Evolutionary conservation across 164 flowering plant species (phyloP), one percentile per base, ranked within the genome.

Genomic region (Umbellularia californica): DNA sequence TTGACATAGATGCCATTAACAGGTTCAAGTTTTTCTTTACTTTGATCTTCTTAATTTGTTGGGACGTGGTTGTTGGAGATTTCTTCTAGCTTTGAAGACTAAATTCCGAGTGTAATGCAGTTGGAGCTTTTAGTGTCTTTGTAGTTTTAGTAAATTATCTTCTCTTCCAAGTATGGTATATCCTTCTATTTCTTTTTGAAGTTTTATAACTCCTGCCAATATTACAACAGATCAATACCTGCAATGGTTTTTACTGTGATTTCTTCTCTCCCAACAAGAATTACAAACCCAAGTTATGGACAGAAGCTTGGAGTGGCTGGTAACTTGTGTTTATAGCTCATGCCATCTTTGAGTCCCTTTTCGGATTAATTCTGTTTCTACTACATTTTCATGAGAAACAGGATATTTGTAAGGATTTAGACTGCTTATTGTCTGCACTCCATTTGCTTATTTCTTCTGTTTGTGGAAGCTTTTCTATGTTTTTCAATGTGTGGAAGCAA

Each of bases 281-380:
- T 41, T 90, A 89, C 76, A 96, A 96, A 71, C 98, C 99, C 33
- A 96, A 92, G 84, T 88, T 94, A 90, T 96, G 99, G 99, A 96
- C 99, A 12, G 99, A 96, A 88, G 91, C 89, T 63, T 94, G 99
- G 99, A 91, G 97, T 76, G 99, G 96, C 80, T 96, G 99, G 99
- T 94, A 87, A 73, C 5, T 30, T 35, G 20, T 64, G 68, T 15
- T 64, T 76, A 30, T 75, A 72, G 22, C 72, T 66, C 47, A 5
- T 71, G 15, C 27, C 4, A 30, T 71, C 17, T 41, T 41, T 58
- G 2, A 50, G 28, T 47, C 25, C 7, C 6, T 24, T 30, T 27
- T 23, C 13, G 47, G 28, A 23, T 63, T 72, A 33, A 33, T 58
- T 17, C 52, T 27, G 13, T 30, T 55, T 35, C 30, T 63, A 3